Conservation (phyloP, 2,329 filamentous ascomycete genomes). For the Xylaria sp. region DNA sequence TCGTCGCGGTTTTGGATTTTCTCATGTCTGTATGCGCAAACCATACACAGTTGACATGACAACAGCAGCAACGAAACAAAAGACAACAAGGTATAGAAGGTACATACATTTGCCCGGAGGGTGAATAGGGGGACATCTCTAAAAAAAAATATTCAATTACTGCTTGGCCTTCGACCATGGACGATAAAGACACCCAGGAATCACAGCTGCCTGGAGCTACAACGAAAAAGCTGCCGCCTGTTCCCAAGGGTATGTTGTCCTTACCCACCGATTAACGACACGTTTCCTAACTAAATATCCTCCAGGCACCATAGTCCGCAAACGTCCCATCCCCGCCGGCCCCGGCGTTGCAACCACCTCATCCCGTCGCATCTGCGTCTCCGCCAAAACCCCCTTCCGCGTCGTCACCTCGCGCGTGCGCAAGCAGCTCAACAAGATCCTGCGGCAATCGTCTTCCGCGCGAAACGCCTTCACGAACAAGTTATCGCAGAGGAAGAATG, state of each 20-base stretch:
- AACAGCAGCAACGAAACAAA: not conserved
- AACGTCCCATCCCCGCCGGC: slow-evolving; percentile 43
- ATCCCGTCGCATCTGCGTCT: slow-evolving; percentile 55
- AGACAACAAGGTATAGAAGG: not conserved
- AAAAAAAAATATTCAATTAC: not conserved
- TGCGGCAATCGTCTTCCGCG: slow-evolving; percentile 33
- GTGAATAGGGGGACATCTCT: slow-evolving; percentile 9
- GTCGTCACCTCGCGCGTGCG: slow-evolving; percentile 60
- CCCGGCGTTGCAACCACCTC: slow-evolving; percentile 34
- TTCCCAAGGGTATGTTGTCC: slow-evolving; percentile 28
- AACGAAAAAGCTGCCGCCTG: slow-evolving; percentile 27
- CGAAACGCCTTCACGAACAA: slow-evolving; percentile 27
- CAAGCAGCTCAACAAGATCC: slow-evolving; percentile 54
- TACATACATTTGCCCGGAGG: slow-evolving; percentile 18
- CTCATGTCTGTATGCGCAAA: not conserved
- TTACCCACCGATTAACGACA: not conserved
- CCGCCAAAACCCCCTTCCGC: slow-evolving; percentile 60
- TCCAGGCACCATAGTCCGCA: slow-evolving; percentile 45
- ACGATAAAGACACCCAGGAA: not conserved
- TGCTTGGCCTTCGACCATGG: slow-evolving; percentile 2
- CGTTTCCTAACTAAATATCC: slow-evolving; percentile 15
- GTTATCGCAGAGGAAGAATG: slow-evolving; percentile 43
- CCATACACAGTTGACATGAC: slow-evolving; percentile 12
- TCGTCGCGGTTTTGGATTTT: not conserved
- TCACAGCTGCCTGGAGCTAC: slow-evolving; percentile 21